phyloP scores from a whole-genome alignment of 129 eudicot genomes.

The Ambrosia trifida region DNA sequence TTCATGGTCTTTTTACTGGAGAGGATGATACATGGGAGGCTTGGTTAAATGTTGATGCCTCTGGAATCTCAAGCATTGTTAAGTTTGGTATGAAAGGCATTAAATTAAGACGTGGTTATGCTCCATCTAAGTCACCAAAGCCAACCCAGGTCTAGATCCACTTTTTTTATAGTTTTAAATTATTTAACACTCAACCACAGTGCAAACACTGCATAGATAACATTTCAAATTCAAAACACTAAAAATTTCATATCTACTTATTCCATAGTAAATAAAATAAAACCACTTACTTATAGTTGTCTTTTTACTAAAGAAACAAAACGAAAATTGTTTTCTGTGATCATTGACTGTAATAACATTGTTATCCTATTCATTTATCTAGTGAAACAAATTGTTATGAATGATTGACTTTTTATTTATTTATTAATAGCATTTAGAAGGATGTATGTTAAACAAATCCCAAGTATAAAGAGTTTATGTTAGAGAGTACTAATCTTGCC shows the following conservation, averaged over 20 bases:
- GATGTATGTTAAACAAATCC: background rate
- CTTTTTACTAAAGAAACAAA: background rate
- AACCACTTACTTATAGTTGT: background rate
- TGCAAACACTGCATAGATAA: background rate
- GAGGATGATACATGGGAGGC: conserved; percentile 99
- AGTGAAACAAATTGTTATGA: background rate
- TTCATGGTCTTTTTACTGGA: conserved; percentile 96
- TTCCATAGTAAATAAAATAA: background rate
- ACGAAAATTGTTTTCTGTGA: background rate
- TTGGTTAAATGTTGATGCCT: conserved; percentile 72
- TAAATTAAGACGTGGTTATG: conserved; percentile 88
- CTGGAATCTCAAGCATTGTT: conserved; percentile 69
- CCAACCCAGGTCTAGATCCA: conserved; percentile 68
- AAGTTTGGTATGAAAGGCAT: conserved; percentile 65
- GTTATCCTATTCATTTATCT: background rate
- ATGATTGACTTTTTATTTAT: background rate
- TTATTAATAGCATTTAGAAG: background rate
- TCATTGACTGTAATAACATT: background rate
- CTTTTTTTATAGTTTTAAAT: background rate
- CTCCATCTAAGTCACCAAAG: conserved; percentile 80
- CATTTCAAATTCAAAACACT: background rate
- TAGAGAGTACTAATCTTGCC: background rate
- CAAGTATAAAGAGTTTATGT: background rate
- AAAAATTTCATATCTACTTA: background rate
- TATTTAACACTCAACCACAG: background rate